Percentiles rank a stretch among this genome's conserved stretches.
These are phyloP conservation scores for Stenocarpella maydis DNA, from an alignment of 2,329 filamentous ascomycete genomes.

Conservation along the genomic window DNA sequence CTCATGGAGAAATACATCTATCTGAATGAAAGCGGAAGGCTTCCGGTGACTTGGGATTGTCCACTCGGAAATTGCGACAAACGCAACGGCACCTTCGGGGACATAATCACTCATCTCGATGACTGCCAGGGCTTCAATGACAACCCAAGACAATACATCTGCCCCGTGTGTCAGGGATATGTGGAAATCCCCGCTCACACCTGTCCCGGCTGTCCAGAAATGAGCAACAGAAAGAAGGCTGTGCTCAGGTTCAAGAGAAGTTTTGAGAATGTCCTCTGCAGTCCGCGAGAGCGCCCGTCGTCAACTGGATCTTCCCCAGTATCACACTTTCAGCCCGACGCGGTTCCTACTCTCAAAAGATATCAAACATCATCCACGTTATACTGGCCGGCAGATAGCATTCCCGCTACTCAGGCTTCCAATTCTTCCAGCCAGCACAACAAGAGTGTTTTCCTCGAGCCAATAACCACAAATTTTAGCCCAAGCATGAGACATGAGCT, in stretches of 20 bases:
- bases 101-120: not conserved
- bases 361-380: fast-evolving
- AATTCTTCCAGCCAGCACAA: not conserved
- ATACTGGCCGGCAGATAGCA: not conserved
- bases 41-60: not conserved
- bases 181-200: not conserved
- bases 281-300: not conserved
- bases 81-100: not conserved
- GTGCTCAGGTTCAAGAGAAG: not conserved
- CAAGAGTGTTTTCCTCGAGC: not conserved
- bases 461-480: not conserved
- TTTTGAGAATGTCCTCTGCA: not conserved
- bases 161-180: not conserved
- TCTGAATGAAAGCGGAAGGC: not conserved
- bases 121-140: not conserved
- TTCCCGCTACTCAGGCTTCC: too few species aligned
- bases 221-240: not conserved
- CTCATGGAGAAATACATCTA: not conserved
- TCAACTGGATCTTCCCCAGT: not conserved
- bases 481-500: fast-evolving
- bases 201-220: not conserved
- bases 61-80: not conserved
- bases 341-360: too few species aligned
- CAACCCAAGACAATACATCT: not conserved
- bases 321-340: not conserved